Evolutionary conservation across 2,329 filamentous ascomycete species (phyloP).

Genomic region (Xylariaceae sp.): DNA sequence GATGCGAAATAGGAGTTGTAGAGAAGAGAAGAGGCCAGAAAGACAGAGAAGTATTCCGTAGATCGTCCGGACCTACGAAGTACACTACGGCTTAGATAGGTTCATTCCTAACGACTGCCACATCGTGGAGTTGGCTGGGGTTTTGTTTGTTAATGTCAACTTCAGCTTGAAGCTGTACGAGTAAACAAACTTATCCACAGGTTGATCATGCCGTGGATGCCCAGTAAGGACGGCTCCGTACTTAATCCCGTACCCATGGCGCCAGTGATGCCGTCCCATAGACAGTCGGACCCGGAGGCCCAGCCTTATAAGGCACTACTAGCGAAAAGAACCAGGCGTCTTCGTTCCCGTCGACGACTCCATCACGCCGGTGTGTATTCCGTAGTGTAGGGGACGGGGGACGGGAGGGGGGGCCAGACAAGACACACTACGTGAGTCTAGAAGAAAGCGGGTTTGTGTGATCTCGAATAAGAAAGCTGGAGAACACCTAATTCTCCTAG

Average conservation of each 20-base stretch:
- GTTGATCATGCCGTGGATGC: not conserved
- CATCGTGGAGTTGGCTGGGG: no score
- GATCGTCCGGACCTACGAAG: no score
- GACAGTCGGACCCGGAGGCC: not conserved
- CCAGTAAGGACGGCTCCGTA: not conserved
- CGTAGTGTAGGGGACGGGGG: not conserved
- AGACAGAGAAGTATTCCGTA: not conserved
- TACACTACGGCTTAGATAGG: no score
- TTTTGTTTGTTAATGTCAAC: no score
- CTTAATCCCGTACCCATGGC: not conserved
- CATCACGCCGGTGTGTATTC: slow-evolving; percentile 1
- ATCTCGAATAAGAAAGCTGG: not conserved
- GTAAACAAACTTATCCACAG: not conserved
- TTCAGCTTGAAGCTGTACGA: no score
- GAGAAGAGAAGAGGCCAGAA: not conserved
- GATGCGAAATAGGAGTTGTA: no score
- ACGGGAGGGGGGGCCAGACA: no score
- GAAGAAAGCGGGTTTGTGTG: slow-evolving; percentile 3
- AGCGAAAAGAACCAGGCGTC: not conserved
- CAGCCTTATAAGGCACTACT: not conserved
- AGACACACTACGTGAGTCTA: not conserved
- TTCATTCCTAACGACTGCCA: no score
- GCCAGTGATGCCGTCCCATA: not conserved
- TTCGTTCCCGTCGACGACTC: slow-evolving; percentile 3
- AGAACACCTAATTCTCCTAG: not conserved